Evolutionary conservation across 805 yeast species (phyloP), one percentile per base, ranked within the genome.

Genomic region (Lachancea quebecensis): DNA sequence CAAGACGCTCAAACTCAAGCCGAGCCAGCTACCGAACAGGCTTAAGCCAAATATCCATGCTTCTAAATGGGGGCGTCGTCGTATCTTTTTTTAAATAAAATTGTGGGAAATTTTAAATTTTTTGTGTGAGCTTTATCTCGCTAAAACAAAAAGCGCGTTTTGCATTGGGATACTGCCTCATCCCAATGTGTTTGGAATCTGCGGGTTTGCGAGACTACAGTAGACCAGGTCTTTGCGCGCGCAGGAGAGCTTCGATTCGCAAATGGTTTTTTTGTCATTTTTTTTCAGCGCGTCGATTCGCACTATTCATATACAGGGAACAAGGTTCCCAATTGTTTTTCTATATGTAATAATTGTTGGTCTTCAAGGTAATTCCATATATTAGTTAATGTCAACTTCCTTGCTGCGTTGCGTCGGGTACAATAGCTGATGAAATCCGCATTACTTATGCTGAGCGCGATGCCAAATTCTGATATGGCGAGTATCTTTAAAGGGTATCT

Each of bases 1-100:
- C 68, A 64, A 56, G 60, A 60, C 48, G 65, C 60, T 49, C 62
- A 57, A 47, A 50, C 49, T 32, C 48, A 47, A 37, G 41, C 37
- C 32, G 35, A 38, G 27, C 39, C 42, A 38, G 42, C 35, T 21
- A 28, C 46, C 25, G 46, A 45, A 37, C 38, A 44, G 35, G 43
- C 40, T 35, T 35, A 39, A 39, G 42, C 5, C 33, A 12, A 17
- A 8, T 18, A 18, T 33, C 36, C 14, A 38, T 18, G n/a, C 30
- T 35, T 14, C 35, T 33, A 18, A n/a, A n/a, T 35, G 39, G 42
- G 17, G 15, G 15, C 42, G 16, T 14, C 27, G 39, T 43, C 38
- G 35, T 38, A 16, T 37, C 28, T 25, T 37, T 37, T 42, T 44
- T 44, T 44, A 39, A 44, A 38, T 44, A 44, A 35, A 40, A 39